phyloP scores from a whole-genome alignment of 169 alveolate species.

The Plasmodium reichenowi region DNA sequence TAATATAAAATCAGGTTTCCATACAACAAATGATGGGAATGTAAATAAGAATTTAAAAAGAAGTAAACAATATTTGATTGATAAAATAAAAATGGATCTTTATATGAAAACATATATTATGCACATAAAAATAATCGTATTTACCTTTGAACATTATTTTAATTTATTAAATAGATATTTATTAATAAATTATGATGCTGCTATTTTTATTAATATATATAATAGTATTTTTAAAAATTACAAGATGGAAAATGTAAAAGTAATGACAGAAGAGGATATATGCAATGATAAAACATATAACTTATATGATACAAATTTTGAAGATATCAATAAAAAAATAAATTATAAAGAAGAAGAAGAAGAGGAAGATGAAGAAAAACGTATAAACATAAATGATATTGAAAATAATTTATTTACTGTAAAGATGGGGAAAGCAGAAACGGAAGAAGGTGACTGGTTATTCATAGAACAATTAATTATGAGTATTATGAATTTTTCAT shows the following conservation, averaged over 20 bases:
- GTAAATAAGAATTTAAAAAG: conserved; percentile 7
- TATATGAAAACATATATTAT: conserved; percentile 65
- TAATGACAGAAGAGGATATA: conserved; percentile 53
- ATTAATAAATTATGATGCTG: conserved; percentile 41
- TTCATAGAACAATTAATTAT: conserved; percentile 71
- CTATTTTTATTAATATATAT: conserved; percentile 62
- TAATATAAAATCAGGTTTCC: background rate
- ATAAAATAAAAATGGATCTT: conserved; percentile 39
- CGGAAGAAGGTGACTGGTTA: conserved; percentile 60
- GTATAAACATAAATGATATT: conserved; percentile 27
- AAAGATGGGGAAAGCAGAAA: conserved; percentile 24
- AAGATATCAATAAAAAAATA: conserved; percentile 28
- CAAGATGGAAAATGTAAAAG: conserved; percentile 41
- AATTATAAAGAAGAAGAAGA: conserved; percentile 56
- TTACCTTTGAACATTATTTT: conserved; percentile 71
- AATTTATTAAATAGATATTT: conserved; percentile 62
- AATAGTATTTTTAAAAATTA: conserved; percentile 59
- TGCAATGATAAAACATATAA: conserved; percentile 13
- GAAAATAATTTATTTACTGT: conserved; percentile 46
- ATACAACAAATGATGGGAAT: background rate
- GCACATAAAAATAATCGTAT: conserved; percentile 70
- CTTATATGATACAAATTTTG: conserved; percentile 55
- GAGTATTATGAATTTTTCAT: conserved; percentile 70
- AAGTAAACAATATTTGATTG: conserved; percentile 26
- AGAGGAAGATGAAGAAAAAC: conserved; percentile 35